A percentile compares a stretch with the other conserved stretches of the same genome.
Conservation (phyloP, 257 asterid genomes). For the Primulina tabacum region DNA sequence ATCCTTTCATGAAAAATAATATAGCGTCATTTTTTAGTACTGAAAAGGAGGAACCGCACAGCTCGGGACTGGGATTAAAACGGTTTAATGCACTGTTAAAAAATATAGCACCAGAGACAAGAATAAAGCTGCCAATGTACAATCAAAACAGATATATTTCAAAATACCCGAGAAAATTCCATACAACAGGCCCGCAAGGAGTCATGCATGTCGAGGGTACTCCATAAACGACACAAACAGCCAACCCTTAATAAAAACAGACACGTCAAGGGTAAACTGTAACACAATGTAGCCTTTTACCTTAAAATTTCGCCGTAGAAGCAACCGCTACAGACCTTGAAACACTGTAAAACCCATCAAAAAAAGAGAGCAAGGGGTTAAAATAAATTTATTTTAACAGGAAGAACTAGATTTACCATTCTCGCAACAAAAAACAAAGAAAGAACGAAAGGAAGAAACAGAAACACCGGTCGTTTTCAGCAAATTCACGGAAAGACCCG, state of each 20-base stretch:
- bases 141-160: no score
- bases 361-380: background rate
- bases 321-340: slow-evolving; percentile 4
- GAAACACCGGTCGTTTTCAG: background rate
- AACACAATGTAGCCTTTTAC: slow-evolving; percentile 9
- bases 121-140: no score
- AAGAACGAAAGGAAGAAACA: no score
- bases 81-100: no score
- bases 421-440: background rate
- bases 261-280: background rate
- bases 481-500: background rate
- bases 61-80: no score
- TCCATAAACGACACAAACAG: background rate
- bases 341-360: slow-evolving; percentile 15
- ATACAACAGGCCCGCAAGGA: background rate
- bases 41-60: no score
- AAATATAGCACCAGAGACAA: no score
- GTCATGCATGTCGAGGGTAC: slow-evolving; percentile 29
- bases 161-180: no score
- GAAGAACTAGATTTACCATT: background rate
- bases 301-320: slow-evolving; percentile 19
- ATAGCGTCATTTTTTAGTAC: no score
- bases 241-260: background rate
- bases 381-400: no score
- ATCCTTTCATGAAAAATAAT: no score